Conservation (phyloP, 768 basidiomycete genomes). For the Rhizopogon sp. region DNA sequence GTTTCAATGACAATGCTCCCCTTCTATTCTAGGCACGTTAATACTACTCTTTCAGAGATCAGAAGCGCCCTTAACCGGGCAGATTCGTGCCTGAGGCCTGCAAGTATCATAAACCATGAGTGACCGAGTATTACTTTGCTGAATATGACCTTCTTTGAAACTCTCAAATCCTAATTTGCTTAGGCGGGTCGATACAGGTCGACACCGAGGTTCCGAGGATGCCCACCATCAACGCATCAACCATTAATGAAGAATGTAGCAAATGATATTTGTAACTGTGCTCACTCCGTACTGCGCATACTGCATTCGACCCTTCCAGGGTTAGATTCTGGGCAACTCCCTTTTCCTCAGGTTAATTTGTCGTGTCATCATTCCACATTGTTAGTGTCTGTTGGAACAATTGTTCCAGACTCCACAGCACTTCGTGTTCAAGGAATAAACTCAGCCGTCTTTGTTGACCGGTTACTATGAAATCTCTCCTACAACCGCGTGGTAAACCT, state of each 20-base stretch:
- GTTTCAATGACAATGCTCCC: not conserved
- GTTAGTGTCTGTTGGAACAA: not conserved
- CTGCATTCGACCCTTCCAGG: not conserved
- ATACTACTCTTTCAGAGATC: not conserved
- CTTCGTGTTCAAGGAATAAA: not conserved
- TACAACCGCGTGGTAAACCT: no score
- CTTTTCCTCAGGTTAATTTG: no score
- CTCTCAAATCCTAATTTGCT: not conserved
- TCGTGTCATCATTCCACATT: not conserved
- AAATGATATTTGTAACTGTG: not conserved
- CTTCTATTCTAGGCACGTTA: not conserved
- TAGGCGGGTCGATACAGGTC: not conserved
- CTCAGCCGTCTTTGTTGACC: no score
- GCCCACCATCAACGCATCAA: not conserved
- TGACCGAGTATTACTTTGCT: not conserved
- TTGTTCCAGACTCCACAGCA: not conserved
- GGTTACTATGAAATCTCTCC: no score
- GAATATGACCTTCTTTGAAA: not conserved
- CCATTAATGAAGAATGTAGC: not conserved
- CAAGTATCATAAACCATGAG: not conserved
- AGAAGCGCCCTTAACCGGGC: not conserved
- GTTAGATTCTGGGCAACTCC: not conserved
- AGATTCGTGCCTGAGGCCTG: not conserved
- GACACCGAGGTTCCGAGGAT: slow-evolving; percentile 10
- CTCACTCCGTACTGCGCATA: not conserved